Percentiles rank a stretch among this genome's conserved stretches.
These are phyloP conservation scores for Anisodus tanguticus DNA, from an alignment of 257 asterid species.

Conservation along the genomic window DNA sequence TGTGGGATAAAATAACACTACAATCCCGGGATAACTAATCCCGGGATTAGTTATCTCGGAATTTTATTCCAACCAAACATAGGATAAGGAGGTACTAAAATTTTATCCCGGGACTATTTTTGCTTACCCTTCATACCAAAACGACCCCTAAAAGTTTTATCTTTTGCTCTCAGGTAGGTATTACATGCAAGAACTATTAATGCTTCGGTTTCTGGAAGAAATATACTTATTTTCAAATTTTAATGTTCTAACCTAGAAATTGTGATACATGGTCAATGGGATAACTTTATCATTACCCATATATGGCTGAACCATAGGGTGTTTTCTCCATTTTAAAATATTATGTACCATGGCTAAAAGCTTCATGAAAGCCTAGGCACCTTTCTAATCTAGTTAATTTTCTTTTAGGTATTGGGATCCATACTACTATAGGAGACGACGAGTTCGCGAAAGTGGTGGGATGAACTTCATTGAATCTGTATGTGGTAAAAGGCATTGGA, in stretches of 20 bases:
- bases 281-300: background rate
- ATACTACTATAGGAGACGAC: constrained; percentile 77
- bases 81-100: too few species aligned
- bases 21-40: too few species aligned
- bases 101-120: too few species aligned
- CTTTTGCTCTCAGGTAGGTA: background rate
- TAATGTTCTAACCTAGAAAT: constrained; percentile 4
- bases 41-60: too few species aligned
- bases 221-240: constrained; percentile 12
- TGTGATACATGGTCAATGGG: background rate
- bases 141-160: background rate
- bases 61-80: too few species aligned
- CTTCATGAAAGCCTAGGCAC: constrained; percentile 4
- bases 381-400: constrained; percentile 30
- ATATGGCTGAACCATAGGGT: constrained; percentile 5
- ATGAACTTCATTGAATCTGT: constrained; percentile 97
- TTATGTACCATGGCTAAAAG: background rate
- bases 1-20: too few species aligned
- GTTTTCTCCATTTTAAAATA: constrained; percentile 13
- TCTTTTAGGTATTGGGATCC: constrained; percentile 96
- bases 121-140: too few species aligned
- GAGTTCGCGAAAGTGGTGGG: constrained; percentile 58
- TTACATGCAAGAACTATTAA: constrained; percentile 9
- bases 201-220: background rate
- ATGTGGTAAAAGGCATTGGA: constrained; percentile 39